Conservation (phyloP, 176 grass and related monocot genomes). For the Oryza glaberrima region DNA sequence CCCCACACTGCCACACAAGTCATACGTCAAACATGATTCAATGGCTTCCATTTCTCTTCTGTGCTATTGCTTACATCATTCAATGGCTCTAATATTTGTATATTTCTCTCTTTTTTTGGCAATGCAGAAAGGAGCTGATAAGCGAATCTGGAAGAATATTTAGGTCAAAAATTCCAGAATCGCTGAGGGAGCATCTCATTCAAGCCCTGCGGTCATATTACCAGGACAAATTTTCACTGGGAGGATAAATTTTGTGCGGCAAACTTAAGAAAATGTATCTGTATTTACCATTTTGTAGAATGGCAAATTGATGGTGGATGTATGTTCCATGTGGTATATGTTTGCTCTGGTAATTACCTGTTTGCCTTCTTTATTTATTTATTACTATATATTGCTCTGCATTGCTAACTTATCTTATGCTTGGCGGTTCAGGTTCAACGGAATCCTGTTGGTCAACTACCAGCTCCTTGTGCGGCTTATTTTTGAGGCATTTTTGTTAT, state of each 20-base stretch:
- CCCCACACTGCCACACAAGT: not conserved
- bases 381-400: not conserved
- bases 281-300: not conserved
- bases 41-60: not conserved
- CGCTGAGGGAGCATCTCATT: constrained; percentile 58
- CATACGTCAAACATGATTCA: not conserved
- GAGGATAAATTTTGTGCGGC: constrained; percentile 32
- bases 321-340: not conserved
- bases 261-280: not conserved
- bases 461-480: constrained; percentile 34
- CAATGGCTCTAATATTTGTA: constrained; percentile 25
- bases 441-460: constrained; percentile 41
- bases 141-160: constrained; percentile 64
- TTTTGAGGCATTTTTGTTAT: constrained; percentile 53
- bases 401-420: constrained; percentile 25
- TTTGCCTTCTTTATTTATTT: constrained; percentile 19
- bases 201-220: constrained; percentile 59
- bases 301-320: not conserved
- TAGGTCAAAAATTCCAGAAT: constrained; percentile 63
- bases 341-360: constrained; percentile 8
- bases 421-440: constrained; percentile 44
- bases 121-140: constrained; percentile 73
- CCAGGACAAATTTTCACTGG: constrained; percentile 47
- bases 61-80: not conserved
- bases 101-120: constrained; percentile 28